Evolutionary conservation across 176 grass and related monocot species (phyloP).

Genomic region (Pontederia paniculata): DNA sequence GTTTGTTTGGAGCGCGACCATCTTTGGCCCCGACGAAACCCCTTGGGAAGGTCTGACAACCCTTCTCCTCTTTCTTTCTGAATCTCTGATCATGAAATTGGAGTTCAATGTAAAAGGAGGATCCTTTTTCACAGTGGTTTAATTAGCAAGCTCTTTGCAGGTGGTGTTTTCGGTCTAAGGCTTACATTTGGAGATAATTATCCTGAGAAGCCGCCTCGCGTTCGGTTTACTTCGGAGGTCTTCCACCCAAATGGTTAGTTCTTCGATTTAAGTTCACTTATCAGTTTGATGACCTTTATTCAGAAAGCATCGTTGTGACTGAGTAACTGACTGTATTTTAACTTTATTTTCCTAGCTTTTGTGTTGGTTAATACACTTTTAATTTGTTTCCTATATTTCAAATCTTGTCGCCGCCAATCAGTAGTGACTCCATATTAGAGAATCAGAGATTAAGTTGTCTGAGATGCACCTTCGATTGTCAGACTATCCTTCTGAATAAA

Average conservation of each 20-base stretch:
- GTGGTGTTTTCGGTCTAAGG: slow-evolving; percentile 19
- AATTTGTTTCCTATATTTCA: too few relatives aligned
- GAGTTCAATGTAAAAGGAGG: neutral
- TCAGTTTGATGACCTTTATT: too few relatives aligned
- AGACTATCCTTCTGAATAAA: too few relatives aligned
- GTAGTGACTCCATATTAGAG: too few relatives aligned
- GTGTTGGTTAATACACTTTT: too few relatives aligned
- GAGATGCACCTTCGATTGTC: too few relatives aligned
- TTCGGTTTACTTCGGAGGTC: slow-evolving; percentile 24
- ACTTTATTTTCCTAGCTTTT: too few relatives aligned
- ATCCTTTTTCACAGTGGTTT: neutral
- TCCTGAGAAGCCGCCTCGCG: slow-evolving; percentile 20
- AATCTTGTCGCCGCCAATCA: too few relatives aligned
- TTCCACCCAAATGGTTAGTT: slow-evolving; percentile 27
- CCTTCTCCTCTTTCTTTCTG: neutral
- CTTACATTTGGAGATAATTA: slow-evolving; percentile 21
- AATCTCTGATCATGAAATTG: neutral
- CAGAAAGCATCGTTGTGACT: neutral
- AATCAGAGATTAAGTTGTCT: too few relatives aligned
- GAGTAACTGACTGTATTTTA: too few relatives aligned
- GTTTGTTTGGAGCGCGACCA: slow-evolving; percentile 33
- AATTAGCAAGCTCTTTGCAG: neutral
- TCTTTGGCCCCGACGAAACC: slow-evolving; percentile 27
- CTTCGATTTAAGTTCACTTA: neutral
- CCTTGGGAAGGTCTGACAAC: slow-evolving; percentile 26